These are phyloP conservation scores for Pseudogymnoascus sp. DNA, from an alignment of 2,329 filamentous ascomycete species.

Conservation along the genomic window DNA sequence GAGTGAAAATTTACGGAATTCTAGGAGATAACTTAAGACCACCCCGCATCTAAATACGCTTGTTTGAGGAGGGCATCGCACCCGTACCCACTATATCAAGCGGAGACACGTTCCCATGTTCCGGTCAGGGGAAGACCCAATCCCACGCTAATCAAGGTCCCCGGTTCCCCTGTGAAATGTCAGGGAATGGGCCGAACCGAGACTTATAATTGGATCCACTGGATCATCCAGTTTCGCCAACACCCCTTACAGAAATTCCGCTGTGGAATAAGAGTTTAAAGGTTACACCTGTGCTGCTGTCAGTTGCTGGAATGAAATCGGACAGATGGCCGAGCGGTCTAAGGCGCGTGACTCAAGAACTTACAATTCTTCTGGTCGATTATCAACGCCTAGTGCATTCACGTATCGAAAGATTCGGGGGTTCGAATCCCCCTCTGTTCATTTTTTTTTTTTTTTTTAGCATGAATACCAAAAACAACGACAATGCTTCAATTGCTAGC, in stretches of 20 bases:
- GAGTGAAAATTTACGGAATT: neutral
- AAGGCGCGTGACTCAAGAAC: constrained; percentile 10
- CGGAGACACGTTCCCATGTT: neutral
- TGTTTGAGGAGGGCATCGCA: neutral
- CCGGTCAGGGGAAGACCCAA: neutral
- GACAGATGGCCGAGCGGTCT: constrained; percentile 10
- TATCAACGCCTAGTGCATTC: constrained; percentile 1
- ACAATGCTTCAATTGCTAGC: neutral
- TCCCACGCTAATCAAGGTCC: neutral
- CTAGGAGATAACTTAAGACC: neutral
- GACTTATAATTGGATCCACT: neutral
- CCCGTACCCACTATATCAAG: neutral
- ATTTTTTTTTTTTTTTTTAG: neutral
- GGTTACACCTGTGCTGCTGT: neutral
- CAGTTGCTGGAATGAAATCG: neutral
- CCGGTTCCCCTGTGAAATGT: neutral
- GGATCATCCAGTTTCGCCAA: neutral
- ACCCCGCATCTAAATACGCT: neutral
- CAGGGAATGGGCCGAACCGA: neutral
- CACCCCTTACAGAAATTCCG: neutral
- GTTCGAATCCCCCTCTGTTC: constrained; percentile 10
- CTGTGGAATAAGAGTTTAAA: neutral
- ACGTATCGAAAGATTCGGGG: constrained; percentile 10
- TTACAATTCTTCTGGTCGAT: neutral
- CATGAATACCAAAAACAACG: too few relatives aligned